A percentile compares a stretch with the other conserved stretches of the same genome.
Conservation (phyloP, 148 eudicot species). For the Simmondsia chinensis region DNA sequence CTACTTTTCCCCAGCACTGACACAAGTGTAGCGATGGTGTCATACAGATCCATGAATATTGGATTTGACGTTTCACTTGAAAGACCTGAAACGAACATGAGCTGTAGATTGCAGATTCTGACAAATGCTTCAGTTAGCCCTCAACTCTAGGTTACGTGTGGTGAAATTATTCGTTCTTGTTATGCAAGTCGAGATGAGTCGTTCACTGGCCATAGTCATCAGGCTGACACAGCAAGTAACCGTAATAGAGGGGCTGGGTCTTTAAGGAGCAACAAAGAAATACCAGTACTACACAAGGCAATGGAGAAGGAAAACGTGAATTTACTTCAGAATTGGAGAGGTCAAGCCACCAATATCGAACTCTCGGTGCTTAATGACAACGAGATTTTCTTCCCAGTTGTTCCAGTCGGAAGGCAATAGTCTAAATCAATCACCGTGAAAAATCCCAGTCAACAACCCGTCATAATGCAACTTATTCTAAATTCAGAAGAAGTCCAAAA, state of each 20-base stretch:
- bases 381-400: constrained; percentile 47
- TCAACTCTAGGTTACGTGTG: constrained; percentile 47
- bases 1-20: constrained; percentile 55
- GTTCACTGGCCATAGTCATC: constrained; percentile 9
- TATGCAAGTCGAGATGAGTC: constrained; percentile 15
- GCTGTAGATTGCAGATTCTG: constrained; percentile 40
- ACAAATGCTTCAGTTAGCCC: constrained; percentile 51
- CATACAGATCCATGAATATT: constrained; percentile 15
- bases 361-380: constrained; percentile 42
- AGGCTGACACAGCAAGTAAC: constrained; percentile 15
- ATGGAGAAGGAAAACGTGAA: too few species aligned
- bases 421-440: constrained; percentile 43
- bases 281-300: constrained; percentile 41
- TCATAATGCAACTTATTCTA: constrained; percentile 65
- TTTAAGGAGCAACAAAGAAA: constrained; percentile 11
- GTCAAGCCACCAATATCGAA: constrained; percentile 37
- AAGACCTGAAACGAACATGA: constrained; percentile 14
- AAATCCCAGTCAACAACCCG: constrained; percentile 66
- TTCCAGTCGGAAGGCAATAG: constrained; percentile 45
- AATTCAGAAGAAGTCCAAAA: constrained; percentile 41
- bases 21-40: constrained; percentile 55
- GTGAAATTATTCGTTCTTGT: constrained; percentile 37
- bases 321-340: constrained; percentile 53
- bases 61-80: constrained; percentile 13
- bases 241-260: constrained; percentile 13